Base-by-base conservation (phyloP, 2,329 filamentous ascomycete genomes). In the Dendrostoma leiphaemia region DNA sequence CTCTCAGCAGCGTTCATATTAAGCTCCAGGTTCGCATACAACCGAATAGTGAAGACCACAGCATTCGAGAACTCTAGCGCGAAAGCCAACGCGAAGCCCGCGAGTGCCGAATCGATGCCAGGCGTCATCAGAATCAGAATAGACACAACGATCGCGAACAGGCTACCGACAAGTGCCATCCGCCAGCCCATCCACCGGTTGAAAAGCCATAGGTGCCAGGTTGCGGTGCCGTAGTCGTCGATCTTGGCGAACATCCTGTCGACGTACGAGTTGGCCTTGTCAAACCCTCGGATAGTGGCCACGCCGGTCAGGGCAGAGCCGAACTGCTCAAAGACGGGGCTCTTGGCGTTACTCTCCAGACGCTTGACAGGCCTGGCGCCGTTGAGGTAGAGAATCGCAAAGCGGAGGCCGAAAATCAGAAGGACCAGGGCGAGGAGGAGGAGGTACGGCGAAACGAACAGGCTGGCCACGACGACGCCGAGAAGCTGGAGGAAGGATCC, bases 1-100 rank as follows among this genome's bases (percentile, higher is more conserved):
- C 89, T 78, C 69, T 93, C 89, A 0, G 85, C 84, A 0, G 88
- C 82, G 63, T 91, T 91, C 86, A 92, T 91, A 63, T 89, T 83
- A 4, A 92, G 73, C 65, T 93, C 89, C 19, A 91, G 72, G 58
- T 83, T 85, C 0, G 87, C 80, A 64, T 90, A 90, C 52, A 84
- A 74, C 1, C 86, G 77, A 34, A 91, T 80, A 0, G 82, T 78
- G 80, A 82, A 88, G 46, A 86, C 80, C 51, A 91, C 80, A 7
- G 78, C 76, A 15, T 70, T 70, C 0, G 85, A 81, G 64, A 91
- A 90, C 53, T 89, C 82, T 28, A 92, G 74, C 0, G 88, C 82
- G 67, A 92, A 92, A 2, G 83, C 82, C 35, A 93, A 72, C 0
- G 88, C 88, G 62, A 93, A 92, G 0, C 89, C 89, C 2, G 88